Evolutionary conservation across 2,329 filamentous ascomycete genomes (phyloP).

Genomic region (Penicillium thymicola): DNA sequence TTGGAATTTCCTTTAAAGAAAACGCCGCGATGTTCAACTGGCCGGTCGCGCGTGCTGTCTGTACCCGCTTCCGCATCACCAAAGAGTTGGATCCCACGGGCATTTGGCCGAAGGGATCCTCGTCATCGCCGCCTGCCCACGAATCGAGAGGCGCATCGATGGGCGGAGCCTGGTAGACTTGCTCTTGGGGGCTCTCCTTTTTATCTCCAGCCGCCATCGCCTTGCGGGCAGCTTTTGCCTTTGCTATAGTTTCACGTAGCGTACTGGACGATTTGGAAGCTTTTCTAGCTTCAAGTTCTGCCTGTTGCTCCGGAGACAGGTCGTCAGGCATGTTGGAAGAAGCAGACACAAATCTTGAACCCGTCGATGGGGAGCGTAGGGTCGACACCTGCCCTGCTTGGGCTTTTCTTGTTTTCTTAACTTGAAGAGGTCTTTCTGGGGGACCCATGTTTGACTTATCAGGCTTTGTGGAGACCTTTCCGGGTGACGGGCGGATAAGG

Average conservation of each 20-base stretch:
- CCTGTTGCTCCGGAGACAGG: slow-evolving; percentile 27
- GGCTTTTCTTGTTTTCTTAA: slow-evolving; percentile 38
- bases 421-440: slow-evolving; percentile 37
- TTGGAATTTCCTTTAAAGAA: slow-evolving; percentile 72
- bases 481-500: slow-evolving; percentile 53
- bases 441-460: slow-evolving; percentile 37
- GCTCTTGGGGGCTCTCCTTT: background rate
- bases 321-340: slow-evolving; percentile 30
- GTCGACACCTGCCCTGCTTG: slow-evolving; percentile 31
- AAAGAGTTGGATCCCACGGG: slow-evolving; percentile 59
- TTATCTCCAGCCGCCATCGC: slow-evolving; percentile 42
- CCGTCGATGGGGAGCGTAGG: slow-evolving; percentile 31
- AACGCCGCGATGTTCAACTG: slow-evolving; percentile 85
- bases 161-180: slow-evolving; percentile 13
- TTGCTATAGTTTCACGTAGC: slow-evolving; percentile 85
- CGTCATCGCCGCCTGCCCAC: slow-evolving; percentile 49
- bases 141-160: slow-evolving; percentile 21
- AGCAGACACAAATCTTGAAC: slow-evolving; percentile 31
- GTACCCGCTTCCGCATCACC: slow-evolving; percentile 69
- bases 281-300: slow-evolving; percentile 40
- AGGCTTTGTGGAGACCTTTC: slow-evolving; percentile 56
- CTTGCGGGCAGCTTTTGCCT: slow-evolving; percentile 78
- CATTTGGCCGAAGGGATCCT: slow-evolving; percentile 57
- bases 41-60: slow-evolving; percentile 70
- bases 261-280: slow-evolving; percentile 70